phyloP scores from a whole-genome alignment of 768 basidiomycete species.

The Hydnomerulius pinastri region DNA sequence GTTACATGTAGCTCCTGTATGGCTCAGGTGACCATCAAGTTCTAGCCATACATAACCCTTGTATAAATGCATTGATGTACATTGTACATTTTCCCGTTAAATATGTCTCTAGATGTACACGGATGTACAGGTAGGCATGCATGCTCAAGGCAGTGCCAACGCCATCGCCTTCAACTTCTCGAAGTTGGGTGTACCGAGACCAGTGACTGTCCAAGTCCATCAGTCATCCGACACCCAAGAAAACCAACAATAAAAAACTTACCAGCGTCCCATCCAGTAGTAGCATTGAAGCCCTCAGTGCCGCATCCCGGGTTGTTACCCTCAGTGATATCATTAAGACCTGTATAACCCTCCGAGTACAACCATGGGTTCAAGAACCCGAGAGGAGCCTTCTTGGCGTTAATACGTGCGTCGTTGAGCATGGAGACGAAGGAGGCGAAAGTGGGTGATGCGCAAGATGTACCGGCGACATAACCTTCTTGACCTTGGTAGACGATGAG shows the following conservation, averaged over 20 bases:
- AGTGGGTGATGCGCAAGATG: conserved; percentile 64
- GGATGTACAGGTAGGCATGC: neutral
- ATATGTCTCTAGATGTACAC: too few relatives aligned
- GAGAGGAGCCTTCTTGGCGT: conserved; percentile 42
- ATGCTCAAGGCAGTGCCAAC: conserved; percentile 9
- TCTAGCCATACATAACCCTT: too few relatives aligned
- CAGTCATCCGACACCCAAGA: conserved; percentile 9
- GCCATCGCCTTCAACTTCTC: conserved; percentile 44
- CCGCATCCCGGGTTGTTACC: conserved; percentile 65
- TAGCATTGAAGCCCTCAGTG: conserved; percentile 63
- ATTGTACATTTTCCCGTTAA: neutral
- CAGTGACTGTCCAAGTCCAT: conserved; percentile 43
- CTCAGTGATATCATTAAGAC: conserved; percentile 57
- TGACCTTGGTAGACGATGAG: conserved; percentile 46
- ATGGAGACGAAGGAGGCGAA: conserved; percentile 66
- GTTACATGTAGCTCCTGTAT: too few relatives aligned
- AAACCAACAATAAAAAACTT: conserved; percentile 18
- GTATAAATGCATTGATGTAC: too few relatives aligned
- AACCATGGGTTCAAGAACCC: conserved; percentile 70
- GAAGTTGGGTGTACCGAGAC: conserved; percentile 58
- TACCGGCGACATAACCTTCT: conserved; percentile 51
- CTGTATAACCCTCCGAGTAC: conserved; percentile 38
- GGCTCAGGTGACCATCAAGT: too few relatives aligned
- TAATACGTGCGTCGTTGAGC: conserved; percentile 62
- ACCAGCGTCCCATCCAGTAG: conserved; percentile 65